These are phyloP conservation scores for Solanum appendiculatum DNA, from an alignment of 257 asterid species.

Conservation along the genomic window DNA sequence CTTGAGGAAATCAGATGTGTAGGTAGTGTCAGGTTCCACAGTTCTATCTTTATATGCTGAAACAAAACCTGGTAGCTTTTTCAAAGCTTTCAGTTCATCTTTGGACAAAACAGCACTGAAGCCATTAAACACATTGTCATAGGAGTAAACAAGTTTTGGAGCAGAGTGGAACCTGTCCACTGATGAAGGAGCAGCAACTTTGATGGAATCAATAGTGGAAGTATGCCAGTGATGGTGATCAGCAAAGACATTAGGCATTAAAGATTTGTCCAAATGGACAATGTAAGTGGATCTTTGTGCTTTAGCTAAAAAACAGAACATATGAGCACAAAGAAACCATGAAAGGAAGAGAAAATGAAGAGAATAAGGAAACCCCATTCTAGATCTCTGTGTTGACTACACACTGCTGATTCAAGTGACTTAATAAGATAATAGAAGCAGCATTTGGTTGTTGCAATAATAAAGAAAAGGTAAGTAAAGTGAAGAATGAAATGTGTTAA, in stretches of 20 bases:
- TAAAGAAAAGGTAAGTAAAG: neutral
- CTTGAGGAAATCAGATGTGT: constrained; percentile 5
- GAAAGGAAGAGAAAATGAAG: neutral
- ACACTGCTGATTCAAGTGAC: neutral
- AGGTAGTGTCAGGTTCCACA: constrained; percentile 1
- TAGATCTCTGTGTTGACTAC: neutral
- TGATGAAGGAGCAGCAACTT: neutral
- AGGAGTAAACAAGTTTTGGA: neutral
- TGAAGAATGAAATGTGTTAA: neutral
- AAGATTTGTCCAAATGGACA: neutral
- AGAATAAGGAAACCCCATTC: neutral
- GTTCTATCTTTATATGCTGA: neutral
- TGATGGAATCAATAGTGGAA: neutral
- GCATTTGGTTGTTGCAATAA: neutral
- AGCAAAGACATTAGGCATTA: neutral
- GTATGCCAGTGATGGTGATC: neutral
- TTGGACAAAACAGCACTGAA: neutral
- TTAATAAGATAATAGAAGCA: neutral
- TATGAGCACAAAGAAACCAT: neutral
- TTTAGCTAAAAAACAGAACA: neutral
- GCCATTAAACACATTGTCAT: neutral
- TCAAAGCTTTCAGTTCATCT: neutral
- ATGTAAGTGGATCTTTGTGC: neutral
- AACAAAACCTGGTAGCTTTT: neutral
- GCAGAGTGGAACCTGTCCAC: neutral